Evolutionary conservation across 495 filamentous ascomycete genomes (phyloP).

Genomic region (Trichoderma parareesei): DNA sequence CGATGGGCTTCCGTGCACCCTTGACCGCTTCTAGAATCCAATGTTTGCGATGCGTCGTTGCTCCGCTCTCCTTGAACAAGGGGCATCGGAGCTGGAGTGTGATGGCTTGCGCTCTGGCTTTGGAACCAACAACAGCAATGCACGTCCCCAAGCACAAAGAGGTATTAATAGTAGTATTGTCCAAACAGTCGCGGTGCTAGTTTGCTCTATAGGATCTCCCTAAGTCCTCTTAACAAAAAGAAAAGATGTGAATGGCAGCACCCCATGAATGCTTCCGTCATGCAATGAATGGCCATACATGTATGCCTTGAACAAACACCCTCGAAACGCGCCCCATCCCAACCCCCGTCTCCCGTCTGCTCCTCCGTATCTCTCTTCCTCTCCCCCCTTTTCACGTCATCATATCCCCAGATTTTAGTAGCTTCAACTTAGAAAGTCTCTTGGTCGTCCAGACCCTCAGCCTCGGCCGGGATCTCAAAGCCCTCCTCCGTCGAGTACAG

Average conservation of each 20-base stretch:
- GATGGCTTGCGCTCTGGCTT: not conserved
- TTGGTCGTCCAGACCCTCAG: constrained; percentile 55
- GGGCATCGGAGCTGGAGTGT: not conserved
- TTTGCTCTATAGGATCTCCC: constrained; percentile 8
- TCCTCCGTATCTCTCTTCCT: not conserved
- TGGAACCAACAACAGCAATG: not conserved
- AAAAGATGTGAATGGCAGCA: constrained; percentile 7
- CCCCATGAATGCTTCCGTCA: not conserved
- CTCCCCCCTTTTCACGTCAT: constrained; percentile 9
- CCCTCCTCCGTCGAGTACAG: constrained; percentile 95
- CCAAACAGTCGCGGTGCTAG: constrained; percentile 5
- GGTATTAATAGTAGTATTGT: constrained; percentile 9
- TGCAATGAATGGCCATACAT: not conserved
- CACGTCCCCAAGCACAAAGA: not conserved
- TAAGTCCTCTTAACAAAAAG: not conserved
- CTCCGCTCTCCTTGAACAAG: not conserved
- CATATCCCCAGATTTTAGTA: not conserved
- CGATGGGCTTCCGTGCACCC: not conserved
- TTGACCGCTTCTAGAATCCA: not conserved
- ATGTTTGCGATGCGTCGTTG: not conserved
- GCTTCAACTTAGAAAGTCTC: constrained; percentile 59
- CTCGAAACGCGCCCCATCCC: constrained; percentile 2
- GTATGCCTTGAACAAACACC: constrained; percentile 16
- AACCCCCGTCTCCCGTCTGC: not conserved
- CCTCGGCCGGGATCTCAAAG: constrained; percentile 73